A percentile compares a stretch with the other conserved stretches of the same genome.
Evolutionary conservation across 768 basidiomycete species (phyloP).

Genomic region (Mrakia frigida): DNA sequence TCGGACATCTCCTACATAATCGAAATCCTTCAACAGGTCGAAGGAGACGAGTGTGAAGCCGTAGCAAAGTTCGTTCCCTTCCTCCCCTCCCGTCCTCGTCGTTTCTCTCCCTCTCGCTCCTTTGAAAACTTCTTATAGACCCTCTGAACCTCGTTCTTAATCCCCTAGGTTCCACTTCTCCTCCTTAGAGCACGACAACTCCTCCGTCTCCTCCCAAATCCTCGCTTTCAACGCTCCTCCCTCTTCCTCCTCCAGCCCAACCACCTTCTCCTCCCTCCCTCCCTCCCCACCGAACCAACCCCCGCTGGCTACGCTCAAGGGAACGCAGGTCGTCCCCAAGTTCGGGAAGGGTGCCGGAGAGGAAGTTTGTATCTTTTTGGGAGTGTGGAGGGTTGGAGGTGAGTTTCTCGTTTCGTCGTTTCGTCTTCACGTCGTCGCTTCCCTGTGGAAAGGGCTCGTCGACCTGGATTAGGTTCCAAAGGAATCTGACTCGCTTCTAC

Average conservation of each 20-base stretch:
- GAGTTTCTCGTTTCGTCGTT: slow-evolving; percentile 14
- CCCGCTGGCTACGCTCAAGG: slow-evolving; percentile 56
- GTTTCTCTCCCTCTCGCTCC: background rate
- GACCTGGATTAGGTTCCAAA: no score
- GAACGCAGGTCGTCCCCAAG: slow-evolving; percentile 68
- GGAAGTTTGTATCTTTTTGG: slow-evolving; percentile 68
- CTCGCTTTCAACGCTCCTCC: background rate
- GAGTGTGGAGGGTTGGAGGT: slow-evolving; percentile 67
- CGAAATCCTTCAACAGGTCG: slow-evolving; percentile 73
- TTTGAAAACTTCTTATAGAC: background rate
- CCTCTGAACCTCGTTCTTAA: slow-evolving; percentile 22
- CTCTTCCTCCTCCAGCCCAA: slow-evolving; percentile 49
- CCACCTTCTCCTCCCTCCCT: slow-evolving; percentile 41
- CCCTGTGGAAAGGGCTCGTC: background rate
- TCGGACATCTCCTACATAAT: slow-evolving; percentile 71
- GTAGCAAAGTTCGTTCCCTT: slow-evolving; percentile 61
- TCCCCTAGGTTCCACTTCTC: slow-evolving; percentile 76
- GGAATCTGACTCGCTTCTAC: no score
- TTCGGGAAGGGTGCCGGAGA: slow-evolving; percentile 55
- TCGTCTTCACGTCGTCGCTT: background rate
- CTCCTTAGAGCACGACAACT: slow-evolving; percentile 85
- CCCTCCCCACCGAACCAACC: slow-evolving; percentile 45
- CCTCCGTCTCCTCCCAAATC: slow-evolving; percentile 52
- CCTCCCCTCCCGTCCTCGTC: background rate
- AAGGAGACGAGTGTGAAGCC: slow-evolving; percentile 49